Evolutionary conservation across 2,329 filamentous ascomycete genomes (phyloP).

Genomic region (Claviceps sp.): DNA sequence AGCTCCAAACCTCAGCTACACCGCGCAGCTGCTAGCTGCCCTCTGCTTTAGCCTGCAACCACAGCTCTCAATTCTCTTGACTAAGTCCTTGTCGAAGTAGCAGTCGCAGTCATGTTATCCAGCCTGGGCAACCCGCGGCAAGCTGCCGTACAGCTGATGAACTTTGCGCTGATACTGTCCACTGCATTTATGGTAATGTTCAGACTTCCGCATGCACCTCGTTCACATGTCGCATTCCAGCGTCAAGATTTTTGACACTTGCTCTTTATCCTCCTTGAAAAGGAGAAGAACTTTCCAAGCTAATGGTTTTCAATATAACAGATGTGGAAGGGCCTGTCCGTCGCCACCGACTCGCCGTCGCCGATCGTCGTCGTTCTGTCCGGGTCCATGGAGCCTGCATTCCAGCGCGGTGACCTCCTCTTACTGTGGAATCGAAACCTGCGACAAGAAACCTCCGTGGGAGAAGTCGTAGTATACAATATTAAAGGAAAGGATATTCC

Average conservation of each 20-base stretch:
- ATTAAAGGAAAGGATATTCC: constrained; percentile 90
- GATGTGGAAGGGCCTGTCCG: constrained; percentile 81
- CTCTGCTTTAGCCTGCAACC: neutral
- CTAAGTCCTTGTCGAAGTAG: neutral
- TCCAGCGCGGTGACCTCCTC: constrained; percentile 63
- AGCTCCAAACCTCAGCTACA: neutral
- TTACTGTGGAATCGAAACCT: constrained; percentile 64
- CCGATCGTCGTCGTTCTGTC: constrained; percentile 77
- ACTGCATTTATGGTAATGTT: constrained; percentile 70
- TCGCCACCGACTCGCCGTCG: constrained; percentile 60
- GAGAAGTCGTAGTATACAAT: constrained; percentile 56
- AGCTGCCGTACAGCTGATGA: constrained; percentile 67
- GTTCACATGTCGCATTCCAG: neutral
- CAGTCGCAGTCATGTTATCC: constrained; percentile 43
- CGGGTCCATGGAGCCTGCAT: constrained; percentile 74
- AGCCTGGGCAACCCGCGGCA: constrained; percentile 65
- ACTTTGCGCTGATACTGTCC: constrained; percentile 80
- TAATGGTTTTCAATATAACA: constrained; percentile 12
- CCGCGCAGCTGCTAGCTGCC: neutral
- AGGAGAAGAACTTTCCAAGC: no score
- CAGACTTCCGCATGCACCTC: neutral
- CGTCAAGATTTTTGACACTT: no score
- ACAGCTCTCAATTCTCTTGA: neutral
- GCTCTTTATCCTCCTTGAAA: no score
- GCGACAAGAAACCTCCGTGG: constrained; percentile 39